Conservation (phyloP, 805 yeast genomes). For the Candida orba region DNA sequence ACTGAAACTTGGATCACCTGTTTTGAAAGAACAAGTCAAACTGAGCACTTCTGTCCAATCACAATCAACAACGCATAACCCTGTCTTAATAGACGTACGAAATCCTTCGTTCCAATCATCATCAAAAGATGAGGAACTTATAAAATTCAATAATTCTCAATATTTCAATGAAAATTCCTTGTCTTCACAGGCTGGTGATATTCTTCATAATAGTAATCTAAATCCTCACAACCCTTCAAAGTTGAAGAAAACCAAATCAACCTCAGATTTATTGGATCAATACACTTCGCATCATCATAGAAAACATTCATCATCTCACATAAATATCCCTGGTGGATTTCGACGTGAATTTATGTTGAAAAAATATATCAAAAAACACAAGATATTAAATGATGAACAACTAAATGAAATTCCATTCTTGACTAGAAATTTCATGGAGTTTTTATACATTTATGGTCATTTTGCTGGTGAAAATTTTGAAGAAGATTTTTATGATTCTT, state of each 20-base stretch:
- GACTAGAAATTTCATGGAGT: conserved; percentile 70
- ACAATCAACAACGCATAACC: not conserved
- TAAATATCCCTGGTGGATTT: conserved; percentile 79
- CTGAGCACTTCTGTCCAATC: not conserved
- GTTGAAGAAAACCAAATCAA: conserved; percentile 15
- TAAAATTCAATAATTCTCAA: not conserved
- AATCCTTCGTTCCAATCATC: conserved; percentile 11
- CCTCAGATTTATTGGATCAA: conserved; percentile 15
- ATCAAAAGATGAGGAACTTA: conserved; percentile 4
- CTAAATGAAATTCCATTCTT: conserved; percentile 38
- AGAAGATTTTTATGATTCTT: conserved; percentile 38
- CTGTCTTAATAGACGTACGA: conserved; percentile 9
- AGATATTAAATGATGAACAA: conserved; percentile 18
- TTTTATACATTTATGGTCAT: conserved; percentile 73
- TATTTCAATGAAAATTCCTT: conserved; percentile 15
- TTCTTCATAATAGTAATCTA: conserved; percentile 11
- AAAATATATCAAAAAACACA: conserved; percentile 24
- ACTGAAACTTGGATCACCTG: conserved; percentile 7
- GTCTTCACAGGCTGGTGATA: conserved; percentile 21
- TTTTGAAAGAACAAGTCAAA: not conserved
- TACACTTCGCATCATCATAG: not conserved
- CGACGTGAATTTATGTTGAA: conserved; percentile 57
- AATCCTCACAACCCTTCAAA: not conserved
- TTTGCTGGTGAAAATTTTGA: conserved; percentile 81
- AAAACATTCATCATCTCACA: conserved; percentile 38